Percentiles rank a stretch among this genome's conserved stretches.
Conservation (phyloP, 139 green algal genomes). For the Pleodorina starrii region DNA sequence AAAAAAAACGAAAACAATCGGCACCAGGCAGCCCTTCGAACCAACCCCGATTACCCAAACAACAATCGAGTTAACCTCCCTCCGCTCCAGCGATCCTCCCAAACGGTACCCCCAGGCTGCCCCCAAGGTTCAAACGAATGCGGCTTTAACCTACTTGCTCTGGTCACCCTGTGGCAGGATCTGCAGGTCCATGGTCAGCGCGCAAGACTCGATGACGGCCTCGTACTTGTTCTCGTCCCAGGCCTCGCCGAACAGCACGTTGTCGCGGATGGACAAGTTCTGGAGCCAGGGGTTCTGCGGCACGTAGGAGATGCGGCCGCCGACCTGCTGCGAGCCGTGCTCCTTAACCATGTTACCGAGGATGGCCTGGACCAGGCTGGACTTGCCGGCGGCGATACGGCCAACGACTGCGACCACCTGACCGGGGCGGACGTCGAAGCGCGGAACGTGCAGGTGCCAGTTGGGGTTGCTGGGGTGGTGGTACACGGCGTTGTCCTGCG, state of each 20-base stretch:
- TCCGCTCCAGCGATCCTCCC: too few species aligned
- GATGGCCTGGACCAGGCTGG: slow-evolving; percentile 62
- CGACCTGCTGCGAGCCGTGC: slow-evolving; percentile 47
- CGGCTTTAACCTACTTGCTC: slow-evolving; percentile 54
- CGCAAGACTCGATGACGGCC: slow-evolving; percentile 68
- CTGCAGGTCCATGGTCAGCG: slow-evolving; percentile 69
- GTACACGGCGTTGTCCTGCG: slow-evolving; percentile 65
- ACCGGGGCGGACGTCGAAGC: slow-evolving; percentile 56
- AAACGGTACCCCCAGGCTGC: too few species aligned
- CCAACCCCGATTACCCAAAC: too few species aligned
- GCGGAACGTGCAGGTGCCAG: slow-evolving; percentile 61
- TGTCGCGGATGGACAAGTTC: slow-evolving; percentile 77
- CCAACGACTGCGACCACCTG: slow-evolving; percentile 73
- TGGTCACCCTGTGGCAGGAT: slow-evolving; percentile 70
- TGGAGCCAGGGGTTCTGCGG: slow-evolving; percentile 78
- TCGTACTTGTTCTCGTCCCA: slow-evolving; percentile 64
- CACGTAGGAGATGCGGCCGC: slow-evolving; percentile 58
- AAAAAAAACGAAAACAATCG: too few species aligned
- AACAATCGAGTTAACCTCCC: too few species aligned
- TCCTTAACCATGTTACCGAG: slow-evolving; percentile 70
- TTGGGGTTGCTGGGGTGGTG: slow-evolving; percentile 62
- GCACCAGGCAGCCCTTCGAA: too few species aligned
- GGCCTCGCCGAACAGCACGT: slow-evolving; percentile 72
- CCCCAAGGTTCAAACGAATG: too few species aligned
- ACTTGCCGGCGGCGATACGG: slow-evolving; percentile 68